These are phyloP conservation scores for Sclerotinia nivalis DNA, from an alignment of 2,329 filamentous ascomycete genomes.

Conservation along the genomic window DNA sequence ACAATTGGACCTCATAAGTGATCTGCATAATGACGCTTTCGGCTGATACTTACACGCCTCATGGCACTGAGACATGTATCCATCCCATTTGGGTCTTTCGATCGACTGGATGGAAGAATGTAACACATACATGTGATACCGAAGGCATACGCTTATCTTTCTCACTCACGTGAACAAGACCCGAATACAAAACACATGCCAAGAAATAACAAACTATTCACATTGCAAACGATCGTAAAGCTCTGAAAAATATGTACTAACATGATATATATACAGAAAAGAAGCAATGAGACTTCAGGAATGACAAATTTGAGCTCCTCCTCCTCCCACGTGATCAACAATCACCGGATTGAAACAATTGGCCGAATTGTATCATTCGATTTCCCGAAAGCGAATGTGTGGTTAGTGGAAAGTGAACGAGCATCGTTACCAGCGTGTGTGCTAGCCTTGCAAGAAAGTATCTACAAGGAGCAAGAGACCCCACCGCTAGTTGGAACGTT, in stretches of 20 bases:
- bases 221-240: constrained; percentile 1
- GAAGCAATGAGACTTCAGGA: not conserved
- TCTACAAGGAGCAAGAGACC: constrained; percentile 23
- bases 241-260: constrained; percentile 3
- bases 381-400: not conserved
- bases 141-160: not conserved
- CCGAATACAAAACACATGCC: not conserved
- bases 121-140: not conserved
- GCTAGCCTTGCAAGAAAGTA: not conserved
- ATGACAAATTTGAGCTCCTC: not conserved
- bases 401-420: not conserved
- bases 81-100: not conserved
- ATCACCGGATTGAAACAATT: not conserved
- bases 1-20: not conserved
- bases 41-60: constrained; percentile 7
- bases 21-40: constrained; percentile 11
- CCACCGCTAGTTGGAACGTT: constrained; percentile 40
- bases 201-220: constrained; percentile 4
- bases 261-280: not conserved
- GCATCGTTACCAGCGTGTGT: not conserved
- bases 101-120: constrained; percentile 5
- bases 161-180: constrained; percentile 12
- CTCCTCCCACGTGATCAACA: not conserved
- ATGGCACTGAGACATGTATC: not conserved
- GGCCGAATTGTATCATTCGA: not conserved